Conservation (phyloP, 495 filamentous ascomycete species). For the Aspergillus carlsbadensis region DNA sequence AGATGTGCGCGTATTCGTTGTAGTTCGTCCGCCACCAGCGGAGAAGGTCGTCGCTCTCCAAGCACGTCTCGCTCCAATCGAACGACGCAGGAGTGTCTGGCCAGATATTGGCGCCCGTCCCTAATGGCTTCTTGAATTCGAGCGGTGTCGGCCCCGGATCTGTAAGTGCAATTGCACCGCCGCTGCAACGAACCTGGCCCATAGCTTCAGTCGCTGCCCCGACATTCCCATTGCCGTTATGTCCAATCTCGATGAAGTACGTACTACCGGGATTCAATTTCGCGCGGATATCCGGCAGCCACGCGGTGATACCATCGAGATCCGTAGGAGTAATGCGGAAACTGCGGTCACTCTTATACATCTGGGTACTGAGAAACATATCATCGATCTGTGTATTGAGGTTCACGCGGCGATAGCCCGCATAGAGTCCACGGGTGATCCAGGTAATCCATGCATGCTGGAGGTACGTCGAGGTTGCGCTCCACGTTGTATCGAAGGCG, state of each 20-base stretch:
- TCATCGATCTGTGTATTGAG: slow-evolving; percentile 64
- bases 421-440: slow-evolving; percentile 56
- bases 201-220: slow-evolving; percentile 32
- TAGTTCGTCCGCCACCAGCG: slow-evolving; percentile 50
- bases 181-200: slow-evolving; percentile 31
- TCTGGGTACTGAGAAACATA: slow-evolving; percentile 56
- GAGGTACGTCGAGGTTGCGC: slow-evolving; percentile 52
- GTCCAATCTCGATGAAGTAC: slow-evolving; percentile 57
- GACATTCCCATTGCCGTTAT: slow-evolving; percentile 64
- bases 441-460: slow-evolving; percentile 66
- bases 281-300: slow-evolving; percentile 49
- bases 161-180: slow-evolving; percentile 38
- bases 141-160: slow-evolving; percentile 44
- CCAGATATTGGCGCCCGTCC: slow-evolving; percentile 57
- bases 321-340: slow-evolving; percentile 54
- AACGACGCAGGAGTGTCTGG: slow-evolving; percentile 45
- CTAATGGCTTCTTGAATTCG: slow-evolving; percentile 57
- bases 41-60: slow-evolving; percentile 47
- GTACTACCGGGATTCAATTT: slow-evolving; percentile 54
- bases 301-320: slow-evolving; percentile 46
- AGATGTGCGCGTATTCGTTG: slow-evolving; percentile 54
- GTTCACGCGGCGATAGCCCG: slow-evolving; percentile 55
- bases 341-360: slow-evolving; percentile 46
- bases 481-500: slow-evolving; percentile 56
- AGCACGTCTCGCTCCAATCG: slow-evolving; percentile 48